Conservation (phyloP, 768 basidiomycete genomes). For the Mrakia frigida region DNA sequence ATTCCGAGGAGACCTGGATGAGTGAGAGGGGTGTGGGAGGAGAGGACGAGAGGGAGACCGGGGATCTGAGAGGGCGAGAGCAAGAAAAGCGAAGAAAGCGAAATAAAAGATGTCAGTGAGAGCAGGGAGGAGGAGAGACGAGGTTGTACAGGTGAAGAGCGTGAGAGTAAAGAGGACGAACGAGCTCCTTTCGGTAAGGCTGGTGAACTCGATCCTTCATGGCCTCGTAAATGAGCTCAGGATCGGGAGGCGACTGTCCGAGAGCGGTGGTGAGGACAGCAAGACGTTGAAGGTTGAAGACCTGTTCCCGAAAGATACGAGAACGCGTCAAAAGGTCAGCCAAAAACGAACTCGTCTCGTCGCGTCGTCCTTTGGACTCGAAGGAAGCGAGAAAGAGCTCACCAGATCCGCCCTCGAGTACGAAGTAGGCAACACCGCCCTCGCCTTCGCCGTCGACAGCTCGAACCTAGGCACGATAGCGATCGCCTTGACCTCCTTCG, state of each 20-base stretch:
- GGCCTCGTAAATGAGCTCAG: slow-evolving; percentile 95
- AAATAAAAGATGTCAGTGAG: no score
- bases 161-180: slow-evolving; percentile 45
- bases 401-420: slow-evolving; percentile 92
- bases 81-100: background rate
- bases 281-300: slow-evolving; percentile 94
- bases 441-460: slow-evolving; percentile 88
- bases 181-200: slow-evolving; percentile 83
- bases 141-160: background rate
- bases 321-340: background rate
- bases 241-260: slow-evolving; percentile 81
- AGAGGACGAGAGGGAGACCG: slow-evolving; percentile 87
- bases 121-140: background rate
- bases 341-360: background rate
- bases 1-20: slow-evolving; percentile 96
- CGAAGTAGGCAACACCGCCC: slow-evolving; percentile 72
- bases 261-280: slow-evolving; percentile 95
- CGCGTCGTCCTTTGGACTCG: background rate
- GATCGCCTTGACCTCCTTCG: slow-evolving; percentile 74
- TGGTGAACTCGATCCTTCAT: slow-evolving; percentile 99
- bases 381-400: slow-evolving; percentile 38
- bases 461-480: slow-evolving; percentile 95
- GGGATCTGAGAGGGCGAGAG: slow-evolving; percentile 62
- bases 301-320: slow-evolving; percentile 50
- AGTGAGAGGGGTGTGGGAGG: slow-evolving; percentile 73